Base-by-base conservation (phyloP, 2,329 filamentous ascomycete genomes). In the Rugonectria rugulosa region DNA sequence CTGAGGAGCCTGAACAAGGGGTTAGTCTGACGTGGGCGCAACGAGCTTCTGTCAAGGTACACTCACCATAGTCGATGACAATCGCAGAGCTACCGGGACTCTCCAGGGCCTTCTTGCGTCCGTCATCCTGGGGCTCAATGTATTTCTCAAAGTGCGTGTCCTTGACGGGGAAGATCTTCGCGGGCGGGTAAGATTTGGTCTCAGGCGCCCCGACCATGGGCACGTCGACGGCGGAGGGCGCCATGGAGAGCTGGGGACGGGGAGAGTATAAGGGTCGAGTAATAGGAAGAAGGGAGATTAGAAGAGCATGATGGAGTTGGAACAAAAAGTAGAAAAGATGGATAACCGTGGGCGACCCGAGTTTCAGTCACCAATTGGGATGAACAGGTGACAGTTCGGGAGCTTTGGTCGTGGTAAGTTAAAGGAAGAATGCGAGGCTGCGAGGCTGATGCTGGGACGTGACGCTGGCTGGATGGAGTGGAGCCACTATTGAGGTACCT, bases 61-160 rank as follows among this genome's bases (percentile, higher is more conserved):
- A 41, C 75, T 57, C 77, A 96, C 93, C 95, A 89, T 97, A 97
- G 78, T 99, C 95, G 70, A 99, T 98, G 60, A 99, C 91, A 69
- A 99, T 97, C 45, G 92, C 91, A 46, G 88, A 90, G 40, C 79
- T 77, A 54, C 78, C 81, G 14, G 81, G 73, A 17, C 82, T 76
- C 53, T 84, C 76, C 45, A 84, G 81, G 57, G 91, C 93, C 64
- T 83, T 81, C 67, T 85, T 81, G 69, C 89, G 92, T 42, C 90
- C 91, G 67, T 94, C 88, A 8, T 80, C 77, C 66, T 84, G 79
- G 2, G 81, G 75, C 24, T 79, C 73, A 31, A 83, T 75, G 51
- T 75, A 81, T 57, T 80, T 80, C 59, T 87, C 84, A 67, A 88
- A 88, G 60, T 77, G 81, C 55, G 79, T 81, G 69, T 89, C 87